A percentile compares a stretch with the other conserved stretches of the same genome.
Conservation (phyloP, 805 yeast genomes). For the Suhomyces xylopsoci region DNA sequence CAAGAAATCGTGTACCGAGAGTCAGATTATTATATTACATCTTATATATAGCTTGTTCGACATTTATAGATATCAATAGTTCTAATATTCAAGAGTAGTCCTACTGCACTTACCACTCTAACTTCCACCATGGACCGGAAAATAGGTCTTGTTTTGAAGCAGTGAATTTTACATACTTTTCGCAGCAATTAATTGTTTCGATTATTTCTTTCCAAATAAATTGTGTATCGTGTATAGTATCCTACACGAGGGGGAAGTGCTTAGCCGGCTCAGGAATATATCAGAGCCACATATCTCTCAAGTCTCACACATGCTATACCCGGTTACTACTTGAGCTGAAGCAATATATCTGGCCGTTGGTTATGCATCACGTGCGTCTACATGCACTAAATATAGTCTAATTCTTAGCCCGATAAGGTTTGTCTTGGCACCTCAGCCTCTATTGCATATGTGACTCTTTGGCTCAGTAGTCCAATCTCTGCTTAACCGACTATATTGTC, state of each 20-base stretch:
- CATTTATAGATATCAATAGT: not conserved
- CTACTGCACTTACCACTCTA: not conserved
- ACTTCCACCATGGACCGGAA: not conserved
- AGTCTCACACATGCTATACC: no score
- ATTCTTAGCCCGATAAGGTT: not conserved
- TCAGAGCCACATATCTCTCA: not conserved
- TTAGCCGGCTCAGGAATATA: not conserved
- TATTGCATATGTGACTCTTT: not conserved
- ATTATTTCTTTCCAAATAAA: not conserved
- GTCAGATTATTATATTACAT: not conserved
- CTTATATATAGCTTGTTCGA: not conserved
- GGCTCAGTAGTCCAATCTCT: not conserved
- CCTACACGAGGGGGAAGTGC: not conserved
- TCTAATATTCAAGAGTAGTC: not conserved
- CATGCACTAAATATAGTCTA: not conserved
- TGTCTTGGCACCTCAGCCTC: not conserved
- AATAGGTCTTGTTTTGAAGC: no score
- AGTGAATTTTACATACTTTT: not conserved
- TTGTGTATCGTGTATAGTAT: no score
- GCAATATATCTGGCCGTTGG: not conserved
- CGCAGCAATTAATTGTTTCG: not conserved
- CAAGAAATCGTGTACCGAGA: not conserved
- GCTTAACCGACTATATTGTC: not conserved
- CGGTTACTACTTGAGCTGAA: not conserved
- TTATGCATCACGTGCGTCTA: not conserved